A percentile compares a stretch with the other conserved stretches of the same genome.
Evolutionary conservation across 352 stramenopile genomes (phyloP).

Genomic region (Aphanomyces astaci): DNA sequence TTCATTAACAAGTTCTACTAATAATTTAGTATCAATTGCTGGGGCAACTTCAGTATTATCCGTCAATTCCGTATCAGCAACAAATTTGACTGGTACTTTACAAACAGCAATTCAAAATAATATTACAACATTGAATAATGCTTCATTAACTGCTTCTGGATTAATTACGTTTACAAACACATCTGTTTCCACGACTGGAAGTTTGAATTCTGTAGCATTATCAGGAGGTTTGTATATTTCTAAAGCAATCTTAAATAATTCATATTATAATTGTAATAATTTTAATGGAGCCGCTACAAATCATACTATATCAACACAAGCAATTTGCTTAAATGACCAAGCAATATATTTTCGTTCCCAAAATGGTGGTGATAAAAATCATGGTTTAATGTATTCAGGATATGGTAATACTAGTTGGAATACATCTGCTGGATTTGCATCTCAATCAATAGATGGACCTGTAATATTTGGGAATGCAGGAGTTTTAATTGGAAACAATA

Average conservation of each 20-base stretch:
- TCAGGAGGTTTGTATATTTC: not conserved
- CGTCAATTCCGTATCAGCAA: not conserved
- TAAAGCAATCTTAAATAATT: conserved; percentile 10
- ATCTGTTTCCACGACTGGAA: too few relatives aligned
- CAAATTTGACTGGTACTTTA: not conserved
- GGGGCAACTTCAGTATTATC: not conserved
- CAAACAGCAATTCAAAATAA: too few relatives aligned
- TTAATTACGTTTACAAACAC: too few relatives aligned
- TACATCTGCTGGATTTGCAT: not conserved
- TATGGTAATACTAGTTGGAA: not conserved
- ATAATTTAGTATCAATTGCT: not conserved
- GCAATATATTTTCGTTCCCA: not conserved
- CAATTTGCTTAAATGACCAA: conserved; percentile 10
- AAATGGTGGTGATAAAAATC: conserved; percentile 5
- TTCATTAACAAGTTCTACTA: not conserved
- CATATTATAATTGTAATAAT: conserved; percentile 9
- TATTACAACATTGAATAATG: too few relatives aligned
- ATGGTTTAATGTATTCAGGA: not conserved
- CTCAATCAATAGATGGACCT: not conserved
- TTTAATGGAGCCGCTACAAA: not conserved
- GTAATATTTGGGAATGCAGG: not conserved
- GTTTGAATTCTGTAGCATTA: too few relatives aligned
- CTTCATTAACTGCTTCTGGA: too few relatives aligned
- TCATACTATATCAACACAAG: not conserved
- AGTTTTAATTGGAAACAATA: conserved; percentile 5